Evolutionary conservation across 768 basidiomycete genomes (phyloP), one percentile per base, ranked within the genome.

Genomic region (Coprinopsis marcescibilis): DNA sequence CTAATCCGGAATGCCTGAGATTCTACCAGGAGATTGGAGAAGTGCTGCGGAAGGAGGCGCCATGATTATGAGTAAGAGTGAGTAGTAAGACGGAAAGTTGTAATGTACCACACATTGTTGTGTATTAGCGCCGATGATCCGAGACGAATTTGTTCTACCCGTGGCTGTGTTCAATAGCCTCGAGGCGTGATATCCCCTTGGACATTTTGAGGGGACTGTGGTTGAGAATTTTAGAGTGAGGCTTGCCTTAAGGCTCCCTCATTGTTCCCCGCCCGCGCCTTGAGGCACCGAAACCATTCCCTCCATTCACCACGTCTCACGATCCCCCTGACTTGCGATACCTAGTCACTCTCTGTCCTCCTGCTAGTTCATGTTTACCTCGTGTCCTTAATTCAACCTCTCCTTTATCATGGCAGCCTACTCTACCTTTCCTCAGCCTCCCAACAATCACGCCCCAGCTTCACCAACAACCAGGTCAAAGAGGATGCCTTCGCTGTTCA

Each of bases 401-500:
- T 52, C 51, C 59, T 67, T 71, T 72, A 76, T 74, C 71, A 75
- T 71, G 71, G 59, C 61, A 51, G 51, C 61, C 50, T n/a, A n/a
- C n/a, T n/a, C 52, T 59, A 37, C 54, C 61, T 56, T 52, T 59
- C 50, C 46, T n/a, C 58, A 48, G 52, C 50, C 58, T 60, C 61
- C 55, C 55, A 57, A 57, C 47, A 54, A 49, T 48, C 58, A 58
- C 49, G 59, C 59, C 49, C 49, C 50, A 55, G 57, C 46, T 49
- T 45, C 57, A 53, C 57, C 61, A 48, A 67, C 64, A 59, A 59
- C 62, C 57, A 64, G n/a, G n/a, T n/a, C n/a, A n/a, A n/a, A n/a
- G n/a, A n/a, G 73, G 55, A 87, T 88, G 85, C 76, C 83, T 53
- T 76, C 81, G 34, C 66, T 77, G 54, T 88, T 89, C 73, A 84